Evolutionary conservation across 1,284 basidiomycete genomes (phyloP).

Genomic region (Austroboletus niveus): DNA sequence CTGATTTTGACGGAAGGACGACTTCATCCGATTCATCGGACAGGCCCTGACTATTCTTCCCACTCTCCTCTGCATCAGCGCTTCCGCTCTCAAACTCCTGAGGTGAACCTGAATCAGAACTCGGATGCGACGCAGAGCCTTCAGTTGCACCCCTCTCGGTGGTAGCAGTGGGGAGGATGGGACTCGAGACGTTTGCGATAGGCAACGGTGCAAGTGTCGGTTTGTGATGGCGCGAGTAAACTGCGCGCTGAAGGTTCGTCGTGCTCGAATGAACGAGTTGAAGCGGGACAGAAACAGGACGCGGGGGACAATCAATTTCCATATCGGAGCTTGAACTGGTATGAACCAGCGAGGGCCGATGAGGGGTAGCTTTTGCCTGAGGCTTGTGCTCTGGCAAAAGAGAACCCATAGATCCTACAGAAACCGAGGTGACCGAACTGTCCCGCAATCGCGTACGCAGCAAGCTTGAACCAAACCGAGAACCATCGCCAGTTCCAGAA

Average conservation of each 20-base stretch:
- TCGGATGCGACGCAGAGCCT: conserved; percentile 8
- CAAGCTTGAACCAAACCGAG: conserved; percentile 25
- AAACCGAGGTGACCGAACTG: conserved; percentile 32
- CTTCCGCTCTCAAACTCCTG: conserved; percentile 17
- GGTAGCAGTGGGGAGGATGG: conserved; percentile 7
- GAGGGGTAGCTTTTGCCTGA: conserved; percentile 4
- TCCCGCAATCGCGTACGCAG: conserved; percentile 24
- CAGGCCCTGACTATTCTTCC: conserved; percentile 2
- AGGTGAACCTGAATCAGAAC: conserved; percentile 13
- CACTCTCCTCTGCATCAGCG: conserved; percentile 11
- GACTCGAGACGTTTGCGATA: conserved; percentile 17
- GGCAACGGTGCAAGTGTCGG: conserved; percentile 12
- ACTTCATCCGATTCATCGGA: conserved; percentile 11
- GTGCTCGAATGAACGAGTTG: conserved; percentile 4
- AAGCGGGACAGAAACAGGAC: conserved; percentile 21
- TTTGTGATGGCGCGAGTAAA: conserved; percentile 4
- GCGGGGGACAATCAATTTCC: conserved; percentile 27
- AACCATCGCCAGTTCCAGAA: conserved; percentile 29
- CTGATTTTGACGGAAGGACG: neutral
- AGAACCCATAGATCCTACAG: conserved; percentile 24
- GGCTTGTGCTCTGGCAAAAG: conserved; percentile 3
- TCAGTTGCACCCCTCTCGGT: conserved; percentile 2
- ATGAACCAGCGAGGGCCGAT: conserved; percentile 7
- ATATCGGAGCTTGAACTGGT: conserved; percentile 20
- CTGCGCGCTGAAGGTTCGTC: neutral